Evolutionary conservation across 2,329 filamentous ascomycete genomes (phyloP).

Genomic region (Colletotrichum siamense): DNA sequence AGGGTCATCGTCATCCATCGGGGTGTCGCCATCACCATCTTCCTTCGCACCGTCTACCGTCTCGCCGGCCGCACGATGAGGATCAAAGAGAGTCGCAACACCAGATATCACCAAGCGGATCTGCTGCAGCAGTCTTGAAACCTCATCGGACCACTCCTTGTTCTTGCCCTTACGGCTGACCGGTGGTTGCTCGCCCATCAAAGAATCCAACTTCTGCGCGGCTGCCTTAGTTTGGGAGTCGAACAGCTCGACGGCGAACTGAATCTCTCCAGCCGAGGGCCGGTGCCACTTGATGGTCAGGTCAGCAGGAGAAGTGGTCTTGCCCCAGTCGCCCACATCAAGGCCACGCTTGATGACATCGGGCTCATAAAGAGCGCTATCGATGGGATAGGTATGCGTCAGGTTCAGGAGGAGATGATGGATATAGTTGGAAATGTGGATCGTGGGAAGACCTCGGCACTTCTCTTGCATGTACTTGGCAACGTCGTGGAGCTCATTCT

Average conservation of each 20-base stretch:
- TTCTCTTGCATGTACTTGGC: slow-evolving; percentile 96
- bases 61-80: slow-evolving; percentile 69
- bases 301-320: slow-evolving; percentile 73
- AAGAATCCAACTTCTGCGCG: slow-evolving; percentile 72
- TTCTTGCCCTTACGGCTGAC: slow-evolving; percentile 93
- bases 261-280: slow-evolving; percentile 78
- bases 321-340: slow-evolving; percentile 83
- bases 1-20: slow-evolving; percentile 52
- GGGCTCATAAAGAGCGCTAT: slow-evolving; percentile 88
- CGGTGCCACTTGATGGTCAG: slow-evolving; percentile 92
- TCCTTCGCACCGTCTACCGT: slow-evolving; percentile 39
- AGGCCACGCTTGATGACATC: slow-evolving; percentile 73
- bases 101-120: slow-evolving; percentile 90
- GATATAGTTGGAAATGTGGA: slow-evolving; percentile 97
- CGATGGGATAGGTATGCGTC: slow-evolving; percentile 91
- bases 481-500: slow-evolving; percentile 87
- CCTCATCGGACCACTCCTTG: slow-evolving; percentile 98
- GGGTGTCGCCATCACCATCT: slow-evolving; percentile 53
- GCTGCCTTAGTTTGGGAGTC: slow-evolving; percentile 82
- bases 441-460: slow-evolving; percentile 90
- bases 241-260: slow-evolving; percentile 90
- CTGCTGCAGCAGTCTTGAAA: slow-evolving; percentile 87
- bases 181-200: slow-evolving; percentile 82
- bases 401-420: slow-evolving; percentile 95
- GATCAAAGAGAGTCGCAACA: slow-evolving; percentile 87